Percentiles rank a stretch among this genome's conserved stretches.
These are phyloP conservation scores for Gleditsia sinensis DNA, from an alignment of 306 rosid genomes.

Conservation along the genomic window DNA sequence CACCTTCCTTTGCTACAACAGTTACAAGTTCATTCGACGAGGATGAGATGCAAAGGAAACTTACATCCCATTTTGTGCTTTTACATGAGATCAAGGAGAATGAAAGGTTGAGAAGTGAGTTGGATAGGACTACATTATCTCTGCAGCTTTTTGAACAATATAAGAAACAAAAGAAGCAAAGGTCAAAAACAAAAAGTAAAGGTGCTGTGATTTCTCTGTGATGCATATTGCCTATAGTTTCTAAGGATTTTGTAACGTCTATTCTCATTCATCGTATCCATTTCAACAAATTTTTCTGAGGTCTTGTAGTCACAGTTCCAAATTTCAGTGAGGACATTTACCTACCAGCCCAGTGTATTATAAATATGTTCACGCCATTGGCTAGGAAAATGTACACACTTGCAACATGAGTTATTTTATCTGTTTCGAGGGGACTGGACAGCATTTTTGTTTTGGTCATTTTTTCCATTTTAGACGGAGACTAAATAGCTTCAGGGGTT, in stretches of 20 bases:
- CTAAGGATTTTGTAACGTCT: not conserved
- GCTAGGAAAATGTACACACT: not conserved
- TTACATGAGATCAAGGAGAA: conserved; percentile 78
- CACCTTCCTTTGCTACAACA: conserved; percentile 33
- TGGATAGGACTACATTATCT: conserved; percentile 51
- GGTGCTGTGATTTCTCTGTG: not conserved
- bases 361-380: not conserved
- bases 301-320: not conserved
- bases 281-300: not conserved
- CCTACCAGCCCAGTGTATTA: conserved; percentile 1
- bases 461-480: too few species aligned
- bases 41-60: conserved; percentile 59
- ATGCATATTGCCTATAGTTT: not conserved
- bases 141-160: conserved; percentile 70
- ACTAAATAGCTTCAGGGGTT: too few species aligned
- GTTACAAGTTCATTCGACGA: conserved; percentile 46
- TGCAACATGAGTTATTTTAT: too few species aligned
- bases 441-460: too few species aligned
- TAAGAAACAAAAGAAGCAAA: conserved; percentile 58
- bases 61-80: conserved; percentile 63
- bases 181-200: conserved; percentile 33
- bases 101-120: conserved; percentile 66
- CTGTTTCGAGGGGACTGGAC: not conserved
- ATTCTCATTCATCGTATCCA: not conserved
- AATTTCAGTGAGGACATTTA: not conserved